phyloP scores from a whole-genome alignment of 495 filamentous ascomycete species.

The Parachaetomium inaequale region DNA sequence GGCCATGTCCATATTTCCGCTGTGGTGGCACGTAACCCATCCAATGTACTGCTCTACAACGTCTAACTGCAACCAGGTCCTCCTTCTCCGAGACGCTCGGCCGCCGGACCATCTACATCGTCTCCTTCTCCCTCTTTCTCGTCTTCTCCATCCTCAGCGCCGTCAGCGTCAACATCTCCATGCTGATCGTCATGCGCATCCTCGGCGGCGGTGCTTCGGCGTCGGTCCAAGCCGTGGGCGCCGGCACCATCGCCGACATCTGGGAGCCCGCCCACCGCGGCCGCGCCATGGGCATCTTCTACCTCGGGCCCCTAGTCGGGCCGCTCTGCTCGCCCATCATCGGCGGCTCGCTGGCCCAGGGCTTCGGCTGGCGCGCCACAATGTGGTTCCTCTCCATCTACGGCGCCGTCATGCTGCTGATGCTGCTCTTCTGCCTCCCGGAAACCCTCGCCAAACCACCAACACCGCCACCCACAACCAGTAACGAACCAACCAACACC shows the following conservation, averaged over 20 bases:
- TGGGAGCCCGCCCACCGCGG: slow-evolving; percentile 83
- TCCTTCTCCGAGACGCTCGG: slow-evolving; percentile 82
- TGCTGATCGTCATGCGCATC: slow-evolving; percentile 83
- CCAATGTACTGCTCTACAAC: too few relatives aligned
- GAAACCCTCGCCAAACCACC: slow-evolving; percentile 54
- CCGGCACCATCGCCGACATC: slow-evolving; percentile 87
- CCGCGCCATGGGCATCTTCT: slow-evolving; percentile 89
- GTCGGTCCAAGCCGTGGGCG: slow-evolving; percentile 87
- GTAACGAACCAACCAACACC: neutral
- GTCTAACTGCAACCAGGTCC: slow-evolving; percentile 39
- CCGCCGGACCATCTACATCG: slow-evolving; percentile 78
- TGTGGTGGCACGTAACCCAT: slow-evolving; percentile 67
- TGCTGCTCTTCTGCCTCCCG: slow-evolving; percentile 66
- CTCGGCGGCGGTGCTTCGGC: slow-evolving; percentile 80
- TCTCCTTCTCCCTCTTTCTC: slow-evolving; percentile 76
- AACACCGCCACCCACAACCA: slow-evolving; percentile 9
- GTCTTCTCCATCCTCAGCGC: slow-evolving; percentile 73
- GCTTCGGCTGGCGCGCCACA: slow-evolving; percentile 77
- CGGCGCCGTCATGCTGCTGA: slow-evolving; percentile 60
- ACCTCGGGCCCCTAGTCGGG: slow-evolving; percentile 81
- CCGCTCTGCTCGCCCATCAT: slow-evolving; percentile 84
- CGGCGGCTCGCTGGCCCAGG: slow-evolving; percentile 69
- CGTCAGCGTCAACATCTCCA: slow-evolving; percentile 68
- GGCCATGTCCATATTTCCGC: slow-evolving; percentile 81
- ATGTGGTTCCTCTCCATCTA: slow-evolving; percentile 84